These are phyloP conservation scores for Nannochloris sp. DNA, from an alignment of 139 green algal genomes.

Conservation along the genomic window DNA sequence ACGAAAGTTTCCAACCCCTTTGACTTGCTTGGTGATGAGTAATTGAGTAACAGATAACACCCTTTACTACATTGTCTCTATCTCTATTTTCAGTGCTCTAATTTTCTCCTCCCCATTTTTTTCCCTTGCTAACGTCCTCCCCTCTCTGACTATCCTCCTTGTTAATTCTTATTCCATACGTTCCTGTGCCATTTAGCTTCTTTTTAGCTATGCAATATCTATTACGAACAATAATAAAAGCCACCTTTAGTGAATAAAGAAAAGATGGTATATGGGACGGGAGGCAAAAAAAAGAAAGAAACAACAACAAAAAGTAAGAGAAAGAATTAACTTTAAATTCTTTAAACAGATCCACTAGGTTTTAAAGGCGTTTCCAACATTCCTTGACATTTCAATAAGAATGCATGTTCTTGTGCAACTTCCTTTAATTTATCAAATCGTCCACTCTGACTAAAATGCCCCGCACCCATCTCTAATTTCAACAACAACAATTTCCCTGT, in stretches of 20 bases:
- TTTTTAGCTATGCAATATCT: no score
- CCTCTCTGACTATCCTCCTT: no score
- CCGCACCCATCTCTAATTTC: constrained; percentile 55
- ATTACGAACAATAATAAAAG: no score
- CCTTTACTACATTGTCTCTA: no score
- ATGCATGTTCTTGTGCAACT: constrained; percentile 53
- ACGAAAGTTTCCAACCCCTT: constrained; percentile 31
- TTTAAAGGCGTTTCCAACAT: constrained; percentile 22
- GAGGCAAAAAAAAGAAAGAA: neutral
- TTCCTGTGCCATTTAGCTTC: no score
- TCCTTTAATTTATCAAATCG: constrained; percentile 52
- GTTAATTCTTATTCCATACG: no score
- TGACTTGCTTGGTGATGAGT: constrained; percentile 27
- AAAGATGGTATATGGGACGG: no score
- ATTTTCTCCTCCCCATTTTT: no score
- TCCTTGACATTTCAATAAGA: constrained; percentile 29
- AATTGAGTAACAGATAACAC: no score
- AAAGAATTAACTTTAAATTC: neutral
- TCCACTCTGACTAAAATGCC: constrained; percentile 69
- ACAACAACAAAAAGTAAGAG: neutral
- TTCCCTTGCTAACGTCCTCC: no score
- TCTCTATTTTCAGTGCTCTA: no score
- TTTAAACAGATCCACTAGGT: constrained; percentile 13
- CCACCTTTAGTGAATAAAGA: no score
- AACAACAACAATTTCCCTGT: constrained; percentile 34